Base-by-base conservation (phyloP, 2,329 filamentous ascomycete genomes). In the Penicillium brevicompactum region DNA sequence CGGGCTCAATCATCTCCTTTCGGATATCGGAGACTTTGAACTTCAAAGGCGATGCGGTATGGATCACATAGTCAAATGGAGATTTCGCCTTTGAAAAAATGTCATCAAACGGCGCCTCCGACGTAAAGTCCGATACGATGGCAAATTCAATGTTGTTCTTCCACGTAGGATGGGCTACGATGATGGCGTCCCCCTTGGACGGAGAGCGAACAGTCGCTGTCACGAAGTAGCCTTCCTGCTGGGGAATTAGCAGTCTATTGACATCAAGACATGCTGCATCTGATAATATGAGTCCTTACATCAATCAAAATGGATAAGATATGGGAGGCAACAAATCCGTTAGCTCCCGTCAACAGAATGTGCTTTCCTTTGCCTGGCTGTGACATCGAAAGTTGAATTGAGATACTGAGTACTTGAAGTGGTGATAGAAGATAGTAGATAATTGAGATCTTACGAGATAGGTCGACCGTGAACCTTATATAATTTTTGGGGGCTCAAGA, bases 31-130 rank as follows among this genome's bases (percentile, higher is more conserved):
- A 32, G 21, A 58, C 53, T 7, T 80, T 77, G 71, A 78, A 84
- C 64, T 84, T 82, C 68, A 86, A 82, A 0, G 84, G 84, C 47
- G 82, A 84, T 0, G 84, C 84, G 2, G 84, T 85, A 74, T 87
- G 84, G 50, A 86, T 73, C 38, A 87, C 82, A 46, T 80, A 80
- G 53, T 83, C 79, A 49, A 86, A 64, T 1, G 71, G 24, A 11
- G 7, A 32, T 13, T 43, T 51, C 37, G 47, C 7, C 8, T 50
- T 57, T 4, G 22, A 62, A 64, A 2, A 62, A 5, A 8, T 49
- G 13, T 18, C 18, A 48, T 76, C 79, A 1, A 80, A 78, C 4
- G 69, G 76, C 70, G 77, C 60, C 72, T 58, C 16, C 2, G 54
- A 45, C 9, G 60, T 65, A 13, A 66, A 58, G 16, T 67, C 62